These are phyloP conservation scores for Ocimum tenuiflorum DNA, from an alignment of 257 asterid species.

Conservation along the genomic window DNA sequence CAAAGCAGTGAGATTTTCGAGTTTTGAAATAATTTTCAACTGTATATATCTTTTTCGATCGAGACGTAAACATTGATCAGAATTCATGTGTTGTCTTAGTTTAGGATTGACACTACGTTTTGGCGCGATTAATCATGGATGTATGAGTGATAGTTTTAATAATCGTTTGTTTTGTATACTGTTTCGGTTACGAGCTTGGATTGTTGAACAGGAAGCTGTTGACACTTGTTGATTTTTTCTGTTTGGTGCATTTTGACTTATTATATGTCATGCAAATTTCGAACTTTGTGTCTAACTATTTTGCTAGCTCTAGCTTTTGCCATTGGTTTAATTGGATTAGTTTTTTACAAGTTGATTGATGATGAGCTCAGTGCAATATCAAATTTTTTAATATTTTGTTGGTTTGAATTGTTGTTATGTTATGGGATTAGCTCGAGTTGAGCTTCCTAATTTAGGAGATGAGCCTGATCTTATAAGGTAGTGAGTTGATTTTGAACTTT, in stretches of 20 bases:
- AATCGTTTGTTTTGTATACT: background rate
- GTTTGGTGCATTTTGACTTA: slow-evolving; percentile 8
- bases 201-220: background rate
- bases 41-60: background rate
- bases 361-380: background rate
- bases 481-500: no score
- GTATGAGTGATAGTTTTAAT: background rate
- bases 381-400: background rate
- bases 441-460: no score
- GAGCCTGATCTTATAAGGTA: no score
- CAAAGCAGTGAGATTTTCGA: slow-evolving; percentile 50
- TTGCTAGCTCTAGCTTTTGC: background rate
- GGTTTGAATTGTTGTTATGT: no score
- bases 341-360: background rate
- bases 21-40: background rate
- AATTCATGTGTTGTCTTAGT: slow-evolving; percentile 7
- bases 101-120: slow-evolving; percentile 4
- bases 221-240: slow-evolving; percentile 14
- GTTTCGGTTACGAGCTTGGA: background rate
- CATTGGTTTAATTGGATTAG: background rate
- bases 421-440: no score
- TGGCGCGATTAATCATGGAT: background rate
- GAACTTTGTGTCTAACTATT: background rate
- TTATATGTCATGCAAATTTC: background rate
- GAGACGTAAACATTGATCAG: slow-evolving; percentile 2